Evolutionary conservation across 78 protist species (phyloP).

Genomic region (Polysphondylium violaceum): DNA sequence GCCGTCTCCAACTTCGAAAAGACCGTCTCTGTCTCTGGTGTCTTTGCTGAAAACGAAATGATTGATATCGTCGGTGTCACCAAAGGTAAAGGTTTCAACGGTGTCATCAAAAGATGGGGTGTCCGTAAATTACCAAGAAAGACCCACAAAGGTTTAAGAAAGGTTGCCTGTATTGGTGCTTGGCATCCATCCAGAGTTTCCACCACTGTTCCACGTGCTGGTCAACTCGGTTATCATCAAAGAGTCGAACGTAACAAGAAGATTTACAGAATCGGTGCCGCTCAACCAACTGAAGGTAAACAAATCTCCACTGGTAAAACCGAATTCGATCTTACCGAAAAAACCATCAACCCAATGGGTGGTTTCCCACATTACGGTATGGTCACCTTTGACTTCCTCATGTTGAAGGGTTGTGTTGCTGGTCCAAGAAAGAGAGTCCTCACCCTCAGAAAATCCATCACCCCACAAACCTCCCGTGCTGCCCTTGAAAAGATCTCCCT

Average conservation of each 20-base stretch:
- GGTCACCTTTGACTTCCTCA: slow-evolving; percentile 97
- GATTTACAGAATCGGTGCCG: slow-evolving; percentile 98
- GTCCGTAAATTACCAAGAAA: slow-evolving; percentile 98
- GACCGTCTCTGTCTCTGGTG: slow-evolving; percentile 92
- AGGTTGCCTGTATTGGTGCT: slow-evolving; percentile 99
- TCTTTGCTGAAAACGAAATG: slow-evolving; percentile 96
- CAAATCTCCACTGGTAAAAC: slow-evolving; percentile 95
- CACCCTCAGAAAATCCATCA: slow-evolving; percentile 97
- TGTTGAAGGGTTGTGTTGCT: slow-evolving; percentile 96
- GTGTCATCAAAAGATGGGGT: slow-evolving; percentile 99
- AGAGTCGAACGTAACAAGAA: slow-evolving; percentile 99
- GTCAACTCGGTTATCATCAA: slow-evolving; percentile 99
- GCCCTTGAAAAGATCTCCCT: slow-evolving; percentile 94
- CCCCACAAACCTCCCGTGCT: slow-evolving; percentile 86
- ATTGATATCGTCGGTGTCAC: slow-evolving; percentile 98
- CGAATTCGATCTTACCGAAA: slow-evolving; percentile 98
- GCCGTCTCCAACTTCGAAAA: slow-evolving; percentile 96
- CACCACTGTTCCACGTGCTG: slow-evolving; percentile 99
- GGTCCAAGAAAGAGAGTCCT: slow-evolving; percentile 98
- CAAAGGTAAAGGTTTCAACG: slow-evolving; percentile 99
- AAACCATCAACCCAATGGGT: slow-evolving; percentile 99
- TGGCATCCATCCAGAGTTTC: slow-evolving; percentile 99
- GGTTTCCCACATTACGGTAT: slow-evolving; percentile 99
- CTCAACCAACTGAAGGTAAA: slow-evolving; percentile 68
- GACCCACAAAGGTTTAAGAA: slow-evolving; percentile 99